phyloP scores from a whole-genome alignment of 805 yeast species.

The Saccharomycopsis lassenensis region DNA sequence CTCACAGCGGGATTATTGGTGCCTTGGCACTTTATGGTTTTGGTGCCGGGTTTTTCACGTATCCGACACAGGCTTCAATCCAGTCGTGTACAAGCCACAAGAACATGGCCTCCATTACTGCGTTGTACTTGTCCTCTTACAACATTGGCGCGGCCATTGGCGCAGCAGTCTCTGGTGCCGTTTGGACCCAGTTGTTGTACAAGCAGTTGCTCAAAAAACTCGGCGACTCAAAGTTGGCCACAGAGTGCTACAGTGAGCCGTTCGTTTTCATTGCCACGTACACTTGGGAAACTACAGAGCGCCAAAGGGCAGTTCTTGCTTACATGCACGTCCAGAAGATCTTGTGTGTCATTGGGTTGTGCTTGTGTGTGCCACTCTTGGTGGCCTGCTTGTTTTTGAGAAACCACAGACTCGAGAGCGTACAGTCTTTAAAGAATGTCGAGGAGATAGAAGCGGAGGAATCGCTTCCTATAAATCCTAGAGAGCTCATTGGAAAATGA shows the following conservation, averaged over 20 bases:
- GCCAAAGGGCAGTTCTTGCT: constrained; percentile 41
- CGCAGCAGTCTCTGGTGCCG: constrained; percentile 53
- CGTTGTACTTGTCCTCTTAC: constrained; percentile 46
- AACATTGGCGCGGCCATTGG: constrained; percentile 59
- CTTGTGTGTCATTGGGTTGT: constrained; percentile 42
- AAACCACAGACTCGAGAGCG: constrained; percentile 34
- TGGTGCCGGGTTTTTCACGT: constrained; percentile 66
- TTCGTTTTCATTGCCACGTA: constrained; percentile 34
- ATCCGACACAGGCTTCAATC: constrained; percentile 49
- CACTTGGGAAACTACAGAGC: constrained; percentile 49
- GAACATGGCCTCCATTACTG: constrained; percentile 50
- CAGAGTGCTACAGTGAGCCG: constrained; percentile 40
- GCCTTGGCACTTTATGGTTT: constrained; percentile 55
- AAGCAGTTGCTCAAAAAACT: constrained; percentile 27
- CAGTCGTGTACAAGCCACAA: constrained; percentile 51
- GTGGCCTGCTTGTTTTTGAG: constrained; percentile 37
- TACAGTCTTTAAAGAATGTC: constrained; percentile 10
- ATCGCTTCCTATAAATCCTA: constrained; percentile 8
- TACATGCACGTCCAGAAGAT: constrained; percentile 46
- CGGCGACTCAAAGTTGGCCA: constrained; percentile 24
- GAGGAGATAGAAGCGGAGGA: constrained; percentile 11
- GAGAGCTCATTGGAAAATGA: no score
- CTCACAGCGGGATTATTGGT: constrained; percentile 51
- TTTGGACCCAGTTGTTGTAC: constrained; percentile 56
- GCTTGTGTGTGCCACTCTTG: constrained; percentile 44